These are phyloP conservation scores for Chlorophyllum brunneum DNA, from an alignment of 768 basidiomycete genomes.

Conservation along the genomic window DNA sequence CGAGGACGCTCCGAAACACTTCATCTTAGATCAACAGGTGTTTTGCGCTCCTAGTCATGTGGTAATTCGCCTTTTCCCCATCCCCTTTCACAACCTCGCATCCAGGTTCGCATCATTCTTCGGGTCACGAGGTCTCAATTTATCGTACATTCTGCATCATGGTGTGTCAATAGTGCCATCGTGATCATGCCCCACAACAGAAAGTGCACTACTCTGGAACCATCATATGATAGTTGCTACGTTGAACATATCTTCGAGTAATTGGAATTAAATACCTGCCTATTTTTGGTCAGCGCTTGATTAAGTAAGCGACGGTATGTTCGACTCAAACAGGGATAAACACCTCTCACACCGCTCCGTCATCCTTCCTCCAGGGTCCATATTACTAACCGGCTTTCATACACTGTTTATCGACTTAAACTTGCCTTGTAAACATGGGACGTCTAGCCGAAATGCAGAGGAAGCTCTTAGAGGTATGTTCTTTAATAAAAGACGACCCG, in stretches of 20 bases:
- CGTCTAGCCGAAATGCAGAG: constrained; percentile 96
- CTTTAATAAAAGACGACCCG: neutral
- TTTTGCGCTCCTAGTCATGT: neutral
- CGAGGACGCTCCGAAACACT: neutral
- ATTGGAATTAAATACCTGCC: no score
- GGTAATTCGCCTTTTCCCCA: neutral
- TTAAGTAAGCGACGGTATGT: neutral
- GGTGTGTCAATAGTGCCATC: neutral
- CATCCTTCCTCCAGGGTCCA: neutral
- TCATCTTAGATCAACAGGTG: neutral
- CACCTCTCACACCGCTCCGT: neutral
- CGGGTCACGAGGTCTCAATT: neutral
- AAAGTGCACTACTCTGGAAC: no score
- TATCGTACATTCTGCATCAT: neutral
- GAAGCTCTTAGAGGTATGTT: constrained; percentile 65
- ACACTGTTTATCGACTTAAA: neutral
- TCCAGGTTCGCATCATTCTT: neutral
- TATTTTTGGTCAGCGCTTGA: no score
- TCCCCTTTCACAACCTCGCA: neutral
- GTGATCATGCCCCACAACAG: no score
- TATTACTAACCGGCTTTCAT: neutral
- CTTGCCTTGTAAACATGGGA: constrained; percentile 59
- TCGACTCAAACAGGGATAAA: constrained; percentile 17
- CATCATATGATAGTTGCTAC: no score
- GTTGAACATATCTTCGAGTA: no score